A percentile compares a stretch with the other conserved stretches of the same genome.
phyloP scores from a whole-genome alignment of 139 green algal species.

The Picochlorum sp. region DNA sequence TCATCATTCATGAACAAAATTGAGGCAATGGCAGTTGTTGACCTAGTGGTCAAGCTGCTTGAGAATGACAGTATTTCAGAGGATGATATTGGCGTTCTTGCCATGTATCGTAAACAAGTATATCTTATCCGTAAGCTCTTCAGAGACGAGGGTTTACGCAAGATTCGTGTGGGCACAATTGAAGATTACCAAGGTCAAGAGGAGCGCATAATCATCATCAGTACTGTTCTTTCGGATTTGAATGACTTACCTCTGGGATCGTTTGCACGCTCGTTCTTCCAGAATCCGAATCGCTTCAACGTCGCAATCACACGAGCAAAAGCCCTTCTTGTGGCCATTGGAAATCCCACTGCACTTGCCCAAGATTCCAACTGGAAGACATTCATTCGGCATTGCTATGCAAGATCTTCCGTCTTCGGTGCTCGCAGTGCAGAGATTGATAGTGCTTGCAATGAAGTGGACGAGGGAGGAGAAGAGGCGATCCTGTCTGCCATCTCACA shows the following conservation, averaged over 20 bases:
- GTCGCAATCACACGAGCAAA: constrained; percentile 79
- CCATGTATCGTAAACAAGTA: constrained; percentile 61
- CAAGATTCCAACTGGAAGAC: constrained; percentile 58
- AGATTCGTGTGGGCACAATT: constrained; percentile 60
- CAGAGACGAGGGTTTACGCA: constrained; percentile 41
- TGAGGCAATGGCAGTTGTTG: constrained; percentile 43
- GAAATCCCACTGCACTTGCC: constrained; percentile 58
- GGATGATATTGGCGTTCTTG: constrained; percentile 43
- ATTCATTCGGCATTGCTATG: constrained; percentile 53
- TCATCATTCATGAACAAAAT: constrained; percentile 59
- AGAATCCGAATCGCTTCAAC: constrained; percentile 83
- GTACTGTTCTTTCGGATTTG: constrained; percentile 46
- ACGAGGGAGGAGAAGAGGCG: not conserved
- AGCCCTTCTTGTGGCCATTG: constrained; percentile 74
- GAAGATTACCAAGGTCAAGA: constrained; percentile 76
- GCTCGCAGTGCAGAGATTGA: constrained; percentile 6
- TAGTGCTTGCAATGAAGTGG: not conserved
- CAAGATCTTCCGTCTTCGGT: constrained; percentile 23
- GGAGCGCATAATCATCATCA: constrained; percentile 73
- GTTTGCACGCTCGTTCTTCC: constrained; percentile 17
- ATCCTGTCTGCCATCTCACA: constrained; percentile 19
- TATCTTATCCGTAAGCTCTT: constrained; percentile 64
- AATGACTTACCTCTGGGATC: not conserved
- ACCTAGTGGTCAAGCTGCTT: constrained; percentile 42
- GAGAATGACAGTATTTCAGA: not conserved